Base-by-base conservation (phyloP, 768 basidiomycete genomes). In the Termitomyces sp. region DNA sequence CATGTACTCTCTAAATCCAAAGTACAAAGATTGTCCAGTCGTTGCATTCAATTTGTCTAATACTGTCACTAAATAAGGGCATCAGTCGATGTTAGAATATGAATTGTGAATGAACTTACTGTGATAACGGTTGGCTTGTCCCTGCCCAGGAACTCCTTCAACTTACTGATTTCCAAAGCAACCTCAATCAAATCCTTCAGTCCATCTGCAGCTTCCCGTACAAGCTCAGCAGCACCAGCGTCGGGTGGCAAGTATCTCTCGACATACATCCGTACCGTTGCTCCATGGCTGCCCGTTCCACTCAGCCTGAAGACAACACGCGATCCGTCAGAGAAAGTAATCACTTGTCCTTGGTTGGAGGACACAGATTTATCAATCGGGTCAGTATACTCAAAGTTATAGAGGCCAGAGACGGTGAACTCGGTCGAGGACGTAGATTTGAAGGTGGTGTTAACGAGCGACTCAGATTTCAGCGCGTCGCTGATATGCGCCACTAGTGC, bases 111-210 rank as follows among this genome's bases (percentile, higher is more conserved):
- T 16, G 1, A 53, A 74, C 86, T 76, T 68, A 91, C 90, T 57
- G 96, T 99, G 72, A 99, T 98, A 63, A 99, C 97, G 52, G 95
- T 96, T 42, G 97, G 97, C 78, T 93, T 80, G 54, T 96, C 89
- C 65, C 93, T 77, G 31, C 89, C 87, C 64, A 96, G 80, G 77
- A 88, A 93, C 70, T 91, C 82, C 72, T 88, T 87, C 75, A 99
- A 76, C 73, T 91, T 88, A 76, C 87, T 87, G 52, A 95, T 78
- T 67, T 85, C 81, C 59, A 98, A 73, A 37, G 97, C 97, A 57
- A 97, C 95, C 70, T 98, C 95, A 69, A 98, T 99, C 64, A 99
- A 78, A 20, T 94, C 94, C 77, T 94, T 87, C 67, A 98, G 77
- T 9, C 97, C 97, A 63, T 95, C 90, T 47, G 90, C 88, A 20